These are phyloP conservation scores for Takashimella koratensis DNA, from an alignment of 1,284 basidiomycete genomes.

Conservation along the genomic window DNA sequence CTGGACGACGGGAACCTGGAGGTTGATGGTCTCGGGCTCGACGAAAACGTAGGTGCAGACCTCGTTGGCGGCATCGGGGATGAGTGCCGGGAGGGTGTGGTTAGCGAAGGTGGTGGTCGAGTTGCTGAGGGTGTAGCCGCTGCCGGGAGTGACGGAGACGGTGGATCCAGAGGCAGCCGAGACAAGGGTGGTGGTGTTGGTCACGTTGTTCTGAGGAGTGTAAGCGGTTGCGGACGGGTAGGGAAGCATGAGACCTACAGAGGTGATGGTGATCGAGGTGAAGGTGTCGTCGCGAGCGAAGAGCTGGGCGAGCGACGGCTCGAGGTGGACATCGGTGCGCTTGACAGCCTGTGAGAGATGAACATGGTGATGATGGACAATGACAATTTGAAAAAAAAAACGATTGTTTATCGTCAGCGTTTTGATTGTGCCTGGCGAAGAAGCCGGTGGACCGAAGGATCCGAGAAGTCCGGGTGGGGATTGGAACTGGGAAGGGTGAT, in stretches of 20 bases:
- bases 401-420: background rate
- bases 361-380: too few relatives aligned
- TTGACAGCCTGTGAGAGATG: too few relatives aligned
- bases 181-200: background rate
- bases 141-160: background rate
- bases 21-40: background rate
- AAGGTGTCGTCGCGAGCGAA: background rate
- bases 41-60: background rate
- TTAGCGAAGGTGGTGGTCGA: slow-evolving; percentile 11
- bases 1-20: background rate
- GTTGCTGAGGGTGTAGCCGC: slow-evolving; percentile 13
- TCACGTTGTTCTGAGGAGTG: background rate
- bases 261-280: background rate
- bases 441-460: background rate
- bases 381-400: background rate
- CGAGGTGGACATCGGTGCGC: background rate
- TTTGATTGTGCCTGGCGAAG: background rate
- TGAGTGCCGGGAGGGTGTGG: slow-evolving; percentile 5
- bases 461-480: background rate
- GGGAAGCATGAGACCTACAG: background rate
- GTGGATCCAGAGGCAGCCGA: background rate
- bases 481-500: background rate
- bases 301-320: background rate
- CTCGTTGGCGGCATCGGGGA: background rate
- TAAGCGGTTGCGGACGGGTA: background rate